phyloP scores from a whole-genome alignment of 2,329 filamentous ascomycete genomes.

The Trichoderma koningii region DNA sequence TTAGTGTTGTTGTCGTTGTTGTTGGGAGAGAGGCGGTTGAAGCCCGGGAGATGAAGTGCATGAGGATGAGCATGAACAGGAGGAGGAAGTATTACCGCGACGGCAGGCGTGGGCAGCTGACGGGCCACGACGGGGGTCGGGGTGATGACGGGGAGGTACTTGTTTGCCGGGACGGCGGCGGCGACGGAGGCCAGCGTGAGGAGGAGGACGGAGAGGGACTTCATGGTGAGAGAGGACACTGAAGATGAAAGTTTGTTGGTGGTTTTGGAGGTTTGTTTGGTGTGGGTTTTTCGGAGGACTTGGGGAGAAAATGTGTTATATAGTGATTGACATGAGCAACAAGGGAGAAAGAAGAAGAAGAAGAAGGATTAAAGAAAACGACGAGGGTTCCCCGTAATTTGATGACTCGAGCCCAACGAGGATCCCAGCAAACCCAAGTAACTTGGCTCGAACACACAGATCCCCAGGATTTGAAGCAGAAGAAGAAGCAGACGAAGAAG shows the following conservation, averaged over 20 bases:
- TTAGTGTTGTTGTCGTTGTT: slow-evolving; percentile 3
- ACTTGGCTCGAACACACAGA: no score
- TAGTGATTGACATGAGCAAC: not conserved
- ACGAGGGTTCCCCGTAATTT: no score
- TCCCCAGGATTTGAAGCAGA: no score
- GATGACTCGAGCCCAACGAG: no score
- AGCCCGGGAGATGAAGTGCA: slow-evolving; percentile 12
- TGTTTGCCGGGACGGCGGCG: not conserved
- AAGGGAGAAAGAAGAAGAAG: not conserved
- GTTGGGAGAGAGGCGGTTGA: slow-evolving; percentile 24
- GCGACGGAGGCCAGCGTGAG: not conserved
- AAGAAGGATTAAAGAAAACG: not conserved
- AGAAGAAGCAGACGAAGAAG: no score
- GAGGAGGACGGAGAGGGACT: slow-evolving; percentile 26
- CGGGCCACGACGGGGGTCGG: not conserved
- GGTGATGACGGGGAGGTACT: not conserved
- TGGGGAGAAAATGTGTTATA: not conserved
- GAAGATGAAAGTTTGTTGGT: not conserved
- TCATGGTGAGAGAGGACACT: not conserved
- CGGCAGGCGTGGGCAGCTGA: no score
- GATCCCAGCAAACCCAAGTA: no score
- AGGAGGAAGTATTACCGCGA: not conserved
- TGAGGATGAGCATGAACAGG: no score
- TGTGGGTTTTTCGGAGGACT: not conserved
- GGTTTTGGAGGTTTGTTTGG: not conserved